Base-by-base conservation (phyloP, 257 asterid genomes). In the Apocynum venetum region DNA sequence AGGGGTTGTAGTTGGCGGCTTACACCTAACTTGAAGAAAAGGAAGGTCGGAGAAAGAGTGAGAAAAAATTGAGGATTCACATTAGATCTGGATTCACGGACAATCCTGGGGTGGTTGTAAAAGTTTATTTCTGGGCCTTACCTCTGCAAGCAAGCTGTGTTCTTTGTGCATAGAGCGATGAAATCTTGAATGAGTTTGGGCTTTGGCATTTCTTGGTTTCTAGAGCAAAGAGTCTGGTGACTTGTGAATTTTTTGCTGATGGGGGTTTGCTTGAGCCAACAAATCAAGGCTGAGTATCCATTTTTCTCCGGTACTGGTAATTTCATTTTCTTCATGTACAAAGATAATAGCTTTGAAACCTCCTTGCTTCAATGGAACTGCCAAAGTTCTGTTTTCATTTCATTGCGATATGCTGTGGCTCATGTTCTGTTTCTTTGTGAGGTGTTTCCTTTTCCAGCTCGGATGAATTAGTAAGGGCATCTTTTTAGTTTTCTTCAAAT, bases 221-320 rank as follows among this genome's bases (percentile, higher is more conserved):
- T 78, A 31, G 83, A 66, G 71, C 36, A 68, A 71, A 49, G 71
- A 19, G 73, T 73, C 72, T 83, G 7, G 56, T 46, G n/a, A 75
- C 6, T 74, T 61, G 63, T 61, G 75, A 81, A 77, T 76, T 76
- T 63, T 76, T 81, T 82, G 59, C n/a, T 71, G 1, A n/a, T 3
- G 12, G 47, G 31, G 9, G 14, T 13, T 15, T 49, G 3, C 6
- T 72, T 51, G n/a, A 94, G 98, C 92, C 92, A 88, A 82, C 94
- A 89, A 88, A 88, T 90, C 48, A 93, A 93, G 87, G 96, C 97
- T 13, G 97, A 89, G 69, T 82, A 85, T 86, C 77, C 88, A 72
- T 82, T 80, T 74, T 85, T 80, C 66, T 80, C 96, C 13, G 92
- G 87, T 60, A 84, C 86, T 83, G 92, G 89, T 89, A 84, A 25